Base-by-base conservation (phyloP, 106 monocot genomes). In the Dactylorhiza incarnata region DNA sequence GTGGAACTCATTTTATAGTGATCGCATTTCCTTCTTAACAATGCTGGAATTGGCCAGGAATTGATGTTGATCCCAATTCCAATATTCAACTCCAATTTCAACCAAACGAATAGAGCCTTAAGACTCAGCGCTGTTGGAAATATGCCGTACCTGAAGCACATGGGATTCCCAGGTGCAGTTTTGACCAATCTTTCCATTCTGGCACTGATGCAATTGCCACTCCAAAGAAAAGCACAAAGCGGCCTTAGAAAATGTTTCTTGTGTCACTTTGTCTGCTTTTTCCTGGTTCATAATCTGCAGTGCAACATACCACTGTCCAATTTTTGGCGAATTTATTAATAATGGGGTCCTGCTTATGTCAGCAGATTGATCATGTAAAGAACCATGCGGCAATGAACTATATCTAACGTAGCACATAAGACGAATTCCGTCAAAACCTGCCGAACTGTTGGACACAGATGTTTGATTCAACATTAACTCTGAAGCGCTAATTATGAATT, bases 251-350 rank as follows among this genome's bases (percentile, higher is more conserved):
- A 61, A 59, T 24, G 24, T 66, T 69, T 77, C 52, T 65, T 65
- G 48, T 7, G 50, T 37, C 56, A n/a, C 48, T 49, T 26, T 50
- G 77, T 84, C 84, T 72, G 66, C 43, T 49, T 73, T 73, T 76
- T 81, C 89, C 75, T 75, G 76, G 53, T 84, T 97, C 71, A 85
- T 56, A 65, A 78, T 83, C 72, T 89, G 77, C 76, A 97, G 17
- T 70, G 83, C 79, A 82, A 94, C 82, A 51, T 84, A 94, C 94
- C 94, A 94, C 3, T 83, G 82, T 53, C 97, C 91, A 76, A 86
- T 83, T 83, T 82, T 77, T 50, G 94, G 94, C 6, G 74, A 84
- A 16, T 83, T 86, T 13, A 94, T 75, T 81, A 85, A 53, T 79
- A 94, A 81, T 53, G 85, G 81, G 29, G 49, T 23, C 59, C 56